Conservation (phyloP, 768 basidiomycete genomes). For the Albatrellus ellisii region DNA sequence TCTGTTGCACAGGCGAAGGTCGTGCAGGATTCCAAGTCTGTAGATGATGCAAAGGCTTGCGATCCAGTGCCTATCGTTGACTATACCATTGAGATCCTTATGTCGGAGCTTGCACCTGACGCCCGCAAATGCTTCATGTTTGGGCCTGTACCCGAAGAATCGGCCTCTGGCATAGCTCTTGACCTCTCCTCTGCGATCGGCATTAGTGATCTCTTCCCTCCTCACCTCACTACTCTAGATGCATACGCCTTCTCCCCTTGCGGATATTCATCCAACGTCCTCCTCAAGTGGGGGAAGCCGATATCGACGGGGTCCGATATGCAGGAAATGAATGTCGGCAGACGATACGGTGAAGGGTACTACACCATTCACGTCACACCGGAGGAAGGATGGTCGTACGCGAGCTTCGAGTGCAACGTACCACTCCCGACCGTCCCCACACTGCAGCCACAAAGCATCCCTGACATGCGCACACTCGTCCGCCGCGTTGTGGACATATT, state of each 20-base stretch:
- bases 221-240: constrained; percentile 71
- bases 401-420: constrained; percentile 98
- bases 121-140: constrained; percentile 75
- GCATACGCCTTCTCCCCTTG: constrained; percentile 92
- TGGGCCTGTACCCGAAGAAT: constrained; percentile 15
- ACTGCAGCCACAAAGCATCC: constrained; percentile 30
- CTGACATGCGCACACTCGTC: constrained; percentile 70
- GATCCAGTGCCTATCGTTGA: constrained; percentile 37
- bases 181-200: constrained; percentile 60
- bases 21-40: constrained; percentile 13
- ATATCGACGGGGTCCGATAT: constrained; percentile 15
- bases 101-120: constrained; percentile 74
- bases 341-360: constrained; percentile 70
- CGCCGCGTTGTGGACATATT: constrained; percentile 89
- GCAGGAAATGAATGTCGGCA: no score
- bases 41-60: constrained; percentile 10
- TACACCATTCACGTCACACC: constrained; percentile 99
- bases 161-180: constrained; percentile 34
- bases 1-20: constrained; percentile 7
- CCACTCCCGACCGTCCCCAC: constrained; percentile 37
- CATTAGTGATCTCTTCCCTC: constrained; percentile 72
- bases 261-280: constrained; percentile 91
- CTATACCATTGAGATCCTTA: constrained; percentile 95
- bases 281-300: constrained; percentile 49
- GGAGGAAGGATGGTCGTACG: constrained; percentile 96